These are phyloP conservation scores for Chlorella sp. DNA, from an alignment of 139 green algal species.

Conservation along the genomic window DNA sequence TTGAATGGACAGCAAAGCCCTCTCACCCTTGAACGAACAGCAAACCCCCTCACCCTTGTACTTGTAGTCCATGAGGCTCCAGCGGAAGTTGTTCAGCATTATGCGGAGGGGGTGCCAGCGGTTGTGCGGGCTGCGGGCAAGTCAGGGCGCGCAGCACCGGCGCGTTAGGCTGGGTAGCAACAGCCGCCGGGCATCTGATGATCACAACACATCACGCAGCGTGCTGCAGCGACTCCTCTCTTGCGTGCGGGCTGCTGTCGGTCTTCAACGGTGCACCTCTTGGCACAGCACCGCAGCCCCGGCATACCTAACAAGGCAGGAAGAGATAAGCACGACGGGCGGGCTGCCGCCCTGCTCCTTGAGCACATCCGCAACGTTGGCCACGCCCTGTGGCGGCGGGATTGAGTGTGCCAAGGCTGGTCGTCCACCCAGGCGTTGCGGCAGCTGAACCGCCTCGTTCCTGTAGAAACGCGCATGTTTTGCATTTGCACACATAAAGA, in stretches of 20 bases:
- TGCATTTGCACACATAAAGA: neutral
- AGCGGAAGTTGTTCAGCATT: constrained; percentile 80
- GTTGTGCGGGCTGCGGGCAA: constrained; percentile 51
- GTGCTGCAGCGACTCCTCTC: too few relatives aligned
- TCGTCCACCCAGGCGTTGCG: neutral
- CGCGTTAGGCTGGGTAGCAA: neutral
- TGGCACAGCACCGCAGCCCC: too few relatives aligned
- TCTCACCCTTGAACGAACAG: too few relatives aligned
- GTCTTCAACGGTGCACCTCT: too few relatives aligned
- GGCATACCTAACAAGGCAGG: constrained; percentile 54
- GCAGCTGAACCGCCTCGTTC: too few relatives aligned
- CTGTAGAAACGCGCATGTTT: too few relatives aligned
- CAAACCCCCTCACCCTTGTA: constrained; percentile 47
- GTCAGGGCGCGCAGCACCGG: neutral
- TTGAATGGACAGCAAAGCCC: too few relatives aligned
- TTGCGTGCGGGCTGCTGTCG: too few relatives aligned
- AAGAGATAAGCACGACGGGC: constrained; percentile 67
- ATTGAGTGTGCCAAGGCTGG: neutral
- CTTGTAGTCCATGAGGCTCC: constrained; percentile 78
- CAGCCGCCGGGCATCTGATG: neutral
- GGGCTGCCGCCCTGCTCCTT: constrained; percentile 30
- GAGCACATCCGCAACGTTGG: constrained; percentile 49
- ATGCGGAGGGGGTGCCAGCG: constrained; percentile 66
- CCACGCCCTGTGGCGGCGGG: constrained; percentile 51
- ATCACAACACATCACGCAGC: neutral